Conservation (phyloP, 306 rosid species). For the Lupinus albus region DNA sequence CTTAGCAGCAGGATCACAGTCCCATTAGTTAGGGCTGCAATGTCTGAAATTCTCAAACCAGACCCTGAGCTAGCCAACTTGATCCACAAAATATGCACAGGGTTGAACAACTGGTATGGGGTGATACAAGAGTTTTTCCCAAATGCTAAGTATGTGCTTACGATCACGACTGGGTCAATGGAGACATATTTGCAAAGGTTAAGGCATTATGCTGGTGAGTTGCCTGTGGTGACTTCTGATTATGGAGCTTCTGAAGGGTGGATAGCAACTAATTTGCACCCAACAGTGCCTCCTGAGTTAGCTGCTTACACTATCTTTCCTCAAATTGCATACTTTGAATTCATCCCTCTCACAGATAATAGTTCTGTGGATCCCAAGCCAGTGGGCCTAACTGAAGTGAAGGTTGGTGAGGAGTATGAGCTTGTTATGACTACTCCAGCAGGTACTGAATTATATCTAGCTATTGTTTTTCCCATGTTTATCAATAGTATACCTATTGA, state of each 20-base stretch:
- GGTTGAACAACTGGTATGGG: conserved; percentile 82
- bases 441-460: conserved; percentile 51
- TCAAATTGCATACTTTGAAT: conserved; percentile 83
- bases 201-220: conserved; percentile 79
- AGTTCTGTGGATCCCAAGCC: conserved; percentile 46
- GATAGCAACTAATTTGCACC: conserved; percentile 85
- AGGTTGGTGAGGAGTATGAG: conserved; percentile 77
- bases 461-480: neutral
- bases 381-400: conserved; percentile 73
- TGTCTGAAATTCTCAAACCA: conserved; percentile 73
- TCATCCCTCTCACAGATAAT: conserved; percentile 59
- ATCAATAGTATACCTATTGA: neutral
- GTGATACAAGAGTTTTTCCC: conserved; percentile 83
- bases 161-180: conserved; percentile 95
- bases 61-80: conserved; percentile 75
- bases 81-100: conserved; percentile 54
- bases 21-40: conserved; percentile 57
- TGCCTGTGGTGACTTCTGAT: conserved; percentile 82
- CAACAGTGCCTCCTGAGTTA: conserved; percentile 64
- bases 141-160: conserved; percentile 69
- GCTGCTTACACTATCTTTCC: conserved; percentile 84
- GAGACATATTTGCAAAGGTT: conserved; percentile 72
- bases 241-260: conserved; percentile 98
- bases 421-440: conserved; percentile 67
- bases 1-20: conserved; percentile 55